Percentiles rank a stretch among this genome's conserved stretches.
Evolutionary conservation across 169 alveolate species (phyloP).

Genomic region (Plasmodium berghei): DNA sequence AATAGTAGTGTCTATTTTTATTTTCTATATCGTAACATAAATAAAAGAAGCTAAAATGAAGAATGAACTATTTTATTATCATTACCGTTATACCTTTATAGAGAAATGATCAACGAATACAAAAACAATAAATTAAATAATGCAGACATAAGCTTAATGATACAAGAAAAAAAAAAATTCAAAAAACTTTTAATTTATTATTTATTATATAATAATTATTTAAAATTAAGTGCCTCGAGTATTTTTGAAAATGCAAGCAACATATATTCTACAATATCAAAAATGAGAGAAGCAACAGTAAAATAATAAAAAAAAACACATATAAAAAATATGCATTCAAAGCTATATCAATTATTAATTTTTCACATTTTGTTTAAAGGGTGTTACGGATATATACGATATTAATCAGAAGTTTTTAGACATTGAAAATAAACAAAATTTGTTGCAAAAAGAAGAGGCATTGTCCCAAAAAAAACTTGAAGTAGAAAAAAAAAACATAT

Average conservation of each 20-base stretch:
- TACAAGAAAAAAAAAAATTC: constrained; percentile 52
- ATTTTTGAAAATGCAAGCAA: constrained; percentile 75
- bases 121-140: constrained; percentile 55
- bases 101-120: constrained; percentile 72
- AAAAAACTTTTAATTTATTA: constrained; percentile 60
- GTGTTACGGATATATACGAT: constrained; percentile 73
- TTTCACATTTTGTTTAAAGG: constrained; percentile 12
- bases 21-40: too few species aligned
- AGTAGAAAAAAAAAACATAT: constrained; percentile 13
- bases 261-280: constrained; percentile 73
- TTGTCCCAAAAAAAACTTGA: constrained; percentile 58
- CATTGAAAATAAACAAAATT: constrained; percentile 67
- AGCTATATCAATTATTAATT: background rate
- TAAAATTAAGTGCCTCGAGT: constrained; percentile 57
- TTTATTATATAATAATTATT: constrained; percentile 38
- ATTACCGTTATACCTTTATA: background rate
- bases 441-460: constrained; percentile 64
- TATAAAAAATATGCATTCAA: background rate
- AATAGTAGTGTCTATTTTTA: too few species aligned
- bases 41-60: too few species aligned
- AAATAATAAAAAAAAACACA: background rate
- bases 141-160: constrained; percentile 56
- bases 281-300: constrained; percentile 75
- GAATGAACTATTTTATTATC: too few species aligned
- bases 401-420: constrained; percentile 66